These are phyloP conservation scores for Boletus pseudopeckii DNA, from an alignment of 768 basidiomycete species.

Conservation along the genomic window DNA sequence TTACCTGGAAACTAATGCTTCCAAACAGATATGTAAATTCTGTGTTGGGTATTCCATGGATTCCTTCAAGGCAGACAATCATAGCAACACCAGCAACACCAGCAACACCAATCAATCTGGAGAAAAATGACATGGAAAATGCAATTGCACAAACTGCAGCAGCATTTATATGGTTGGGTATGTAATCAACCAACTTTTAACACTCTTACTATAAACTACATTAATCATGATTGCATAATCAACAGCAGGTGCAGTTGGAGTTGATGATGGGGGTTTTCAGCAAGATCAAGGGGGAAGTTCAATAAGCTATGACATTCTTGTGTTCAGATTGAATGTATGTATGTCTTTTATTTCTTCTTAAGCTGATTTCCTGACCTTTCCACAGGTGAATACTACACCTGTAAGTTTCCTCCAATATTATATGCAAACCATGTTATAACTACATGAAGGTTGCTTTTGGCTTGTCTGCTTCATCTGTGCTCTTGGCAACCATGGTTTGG, in stretches of 20 bases:
- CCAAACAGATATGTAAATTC: too few relatives aligned
- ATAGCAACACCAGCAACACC: too few relatives aligned
- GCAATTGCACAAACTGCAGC: too few relatives aligned
- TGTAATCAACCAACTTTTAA: too few relatives aligned
- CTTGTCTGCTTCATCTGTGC: background rate
- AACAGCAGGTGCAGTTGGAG: background rate
- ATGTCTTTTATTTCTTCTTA: background rate
- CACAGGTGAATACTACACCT: background rate
- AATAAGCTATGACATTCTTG: background rate
- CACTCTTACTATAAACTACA: too few relatives aligned
- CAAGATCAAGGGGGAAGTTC: background rate
- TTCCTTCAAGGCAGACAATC: too few relatives aligned
- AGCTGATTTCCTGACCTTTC: background rate
- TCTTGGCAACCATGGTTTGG: background rate
- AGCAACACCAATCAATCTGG: background rate
- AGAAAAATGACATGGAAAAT: too few relatives aligned
- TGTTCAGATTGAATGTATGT: conserved; percentile 1
- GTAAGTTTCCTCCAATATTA: background rate
- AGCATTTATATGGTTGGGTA: too few relatives aligned
- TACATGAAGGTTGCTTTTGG: background rate
- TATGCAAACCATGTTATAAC: background rate
- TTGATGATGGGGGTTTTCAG: background rate
- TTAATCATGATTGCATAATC: background rate
- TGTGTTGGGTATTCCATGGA: background rate
- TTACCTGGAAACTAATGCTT: too few relatives aligned